Base-by-base conservation (phyloP, 1,284 basidiomycete genomes). In the Cutaneotrichosporon cavernicola region DNA sequence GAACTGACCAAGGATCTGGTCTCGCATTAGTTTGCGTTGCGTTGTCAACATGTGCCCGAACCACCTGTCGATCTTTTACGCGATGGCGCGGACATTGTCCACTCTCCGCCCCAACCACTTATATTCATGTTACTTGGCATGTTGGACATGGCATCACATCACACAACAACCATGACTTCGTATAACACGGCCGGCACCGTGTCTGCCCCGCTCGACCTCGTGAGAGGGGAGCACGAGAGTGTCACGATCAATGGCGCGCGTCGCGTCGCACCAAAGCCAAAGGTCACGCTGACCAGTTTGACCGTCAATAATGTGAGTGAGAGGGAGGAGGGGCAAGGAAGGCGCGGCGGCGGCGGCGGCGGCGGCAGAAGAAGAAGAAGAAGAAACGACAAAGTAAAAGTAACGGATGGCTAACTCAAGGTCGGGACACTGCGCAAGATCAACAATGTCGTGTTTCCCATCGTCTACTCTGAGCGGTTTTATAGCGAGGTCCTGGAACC, bases 401-500 rank as follows among this genome's bases (percentile, higher is more conserved):
- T 13, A 16, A 11, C 38, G 4, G 10, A 26, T 49, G 16, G 43
- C 65, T 64, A 11, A 64, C 58, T 18, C n/a, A 64, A 81, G 79
- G 70, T 72, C 50, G 79, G 79, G 11, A 81, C 79, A 10, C 65
- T 81, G 47, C 70, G 75, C 31, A 76, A 71, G 68, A 70, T 81
- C 69, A 78, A 79, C 69, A 75, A 74, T 52, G 74, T 81, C 38
- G 76, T 81, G 30, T 72, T 78, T 51, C 76, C 76, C 36, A 72
- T 78, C 53, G 73, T 72, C n/a, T 81, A 81, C 66, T 75, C 76
- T n/a, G 78, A 80, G 50, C 77, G 75, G 60, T 78, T 78, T 69
- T 80, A 80, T 73, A 79, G 78, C 62, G 74, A 78, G 55, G 75
- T 79, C 16, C 68, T 79, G 46, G 75, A 76, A 59, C 71, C 77